Conservation (phyloP, 148 eudicot species). For the Amaranthus cruentus region DNA sequence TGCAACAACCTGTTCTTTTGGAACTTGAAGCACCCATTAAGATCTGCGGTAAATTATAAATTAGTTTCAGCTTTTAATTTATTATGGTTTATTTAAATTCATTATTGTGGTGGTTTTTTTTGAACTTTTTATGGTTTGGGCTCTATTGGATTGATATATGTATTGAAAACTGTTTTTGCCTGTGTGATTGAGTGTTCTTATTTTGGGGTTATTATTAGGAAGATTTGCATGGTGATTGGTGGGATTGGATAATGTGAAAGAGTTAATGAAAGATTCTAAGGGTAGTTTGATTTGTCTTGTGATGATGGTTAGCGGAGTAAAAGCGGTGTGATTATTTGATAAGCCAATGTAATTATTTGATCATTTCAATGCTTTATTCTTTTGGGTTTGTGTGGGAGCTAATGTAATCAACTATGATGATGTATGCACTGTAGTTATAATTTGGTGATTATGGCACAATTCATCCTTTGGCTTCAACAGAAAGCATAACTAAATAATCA, state of each 20-base stretch:
- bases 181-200: neutral
- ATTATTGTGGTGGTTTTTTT: neutral
- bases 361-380: too few relatives aligned
- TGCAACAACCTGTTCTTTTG: slow-evolving; percentile 59
- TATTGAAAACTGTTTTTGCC: neutral
- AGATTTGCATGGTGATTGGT: neutral
- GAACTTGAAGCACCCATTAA: slow-evolving; percentile 83
- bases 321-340: neutral
- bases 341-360: too few relatives aligned
- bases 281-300: neutral
- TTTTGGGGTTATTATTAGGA: neutral
- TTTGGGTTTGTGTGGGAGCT: slow-evolving; percentile 1
- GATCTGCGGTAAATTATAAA: slow-evolving; percentile 53
- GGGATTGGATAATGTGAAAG: neutral
- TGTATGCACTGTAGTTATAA: neutral
- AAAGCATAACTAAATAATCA: slow-evolving; percentile 6
- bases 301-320: neutral
- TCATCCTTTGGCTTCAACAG: neutral
- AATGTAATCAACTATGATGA: neutral
- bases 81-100: neutral
- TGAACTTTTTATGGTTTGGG: neutral
- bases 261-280: neutral
- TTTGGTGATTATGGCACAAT: neutral
- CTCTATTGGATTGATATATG: neutral
- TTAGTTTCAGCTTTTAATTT: neutral